phyloP scores from a whole-genome alignment of 2,329 filamentous ascomycete genomes.

The Cladophialophora chaetospira region DNA sequence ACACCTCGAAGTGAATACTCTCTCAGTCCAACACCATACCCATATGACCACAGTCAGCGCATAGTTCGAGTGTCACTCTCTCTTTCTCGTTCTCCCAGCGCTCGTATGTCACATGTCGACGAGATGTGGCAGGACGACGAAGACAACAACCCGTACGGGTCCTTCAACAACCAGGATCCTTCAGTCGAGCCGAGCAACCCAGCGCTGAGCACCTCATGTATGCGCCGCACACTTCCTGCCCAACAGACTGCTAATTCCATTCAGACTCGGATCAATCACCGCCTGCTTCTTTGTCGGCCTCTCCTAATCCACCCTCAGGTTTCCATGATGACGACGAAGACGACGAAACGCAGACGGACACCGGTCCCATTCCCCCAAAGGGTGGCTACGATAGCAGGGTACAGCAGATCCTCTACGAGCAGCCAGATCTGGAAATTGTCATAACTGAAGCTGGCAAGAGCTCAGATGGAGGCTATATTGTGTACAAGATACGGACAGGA shows the following conservation, averaged over 20 bases:
- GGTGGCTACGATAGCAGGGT: conserved; percentile 93
- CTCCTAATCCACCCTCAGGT: conserved; percentile 65
- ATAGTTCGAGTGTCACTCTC: too few relatives aligned
- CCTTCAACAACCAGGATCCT: conserved; percentile 79
- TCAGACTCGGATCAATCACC: conserved; percentile 63
- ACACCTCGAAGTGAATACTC: too few relatives aligned
- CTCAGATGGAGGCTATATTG: conserved; percentile 87
- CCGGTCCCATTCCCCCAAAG: conserved; percentile 65
- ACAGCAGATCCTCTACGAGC: conserved; percentile 96
- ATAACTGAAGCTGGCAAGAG: conserved; percentile 97
- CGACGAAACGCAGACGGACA: conserved; percentile 45
- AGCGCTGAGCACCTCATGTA: conserved; percentile 23
- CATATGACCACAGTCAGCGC: background rate
- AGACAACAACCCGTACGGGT: conserved; percentile 96
- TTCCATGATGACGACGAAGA: conserved; percentile 60
- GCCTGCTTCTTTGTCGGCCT: conserved; percentile 71
- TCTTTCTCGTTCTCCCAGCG: background rate
- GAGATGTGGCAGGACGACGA: conserved; percentile 94
- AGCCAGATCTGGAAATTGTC: conserved; percentile 82
- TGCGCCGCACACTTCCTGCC: background rate
- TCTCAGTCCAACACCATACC: too few relatives aligned
- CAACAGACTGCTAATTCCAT: conserved; percentile 9
- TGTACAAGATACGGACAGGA: conserved; percentile 94
- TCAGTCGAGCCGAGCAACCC: conserved; percentile 17
- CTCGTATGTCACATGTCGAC: background rate